Evolutionary conservation across 2,329 filamentous ascomycete genomes (phyloP), one percentile per base, ranked within the genome.

Genomic region (Fusarium sp.): DNA sequence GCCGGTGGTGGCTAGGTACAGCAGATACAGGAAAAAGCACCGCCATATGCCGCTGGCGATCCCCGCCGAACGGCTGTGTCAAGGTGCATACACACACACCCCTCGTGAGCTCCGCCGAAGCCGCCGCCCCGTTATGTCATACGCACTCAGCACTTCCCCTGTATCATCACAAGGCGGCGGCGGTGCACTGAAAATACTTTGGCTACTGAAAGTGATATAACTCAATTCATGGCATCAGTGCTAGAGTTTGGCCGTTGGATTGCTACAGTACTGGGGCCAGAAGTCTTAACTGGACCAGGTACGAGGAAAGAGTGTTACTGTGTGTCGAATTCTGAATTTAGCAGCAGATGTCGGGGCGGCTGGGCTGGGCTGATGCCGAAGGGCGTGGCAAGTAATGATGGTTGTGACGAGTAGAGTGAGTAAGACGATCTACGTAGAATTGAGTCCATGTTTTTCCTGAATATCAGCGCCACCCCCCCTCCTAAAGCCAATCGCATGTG

Each of bases 81-180:
- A 45, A 47, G 26, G 24, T 36, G 43, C 22, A 32, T 40, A 34
- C 41, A 39, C 40, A 49, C 60, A 61, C 53, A 48, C 56, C 63
- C 52, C 62, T 60, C 40, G 42, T 48, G 53, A 51, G 39, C 59
- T 67, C 59, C 65, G 66, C 66, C 61, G 53, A 68, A 64, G 53
- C 67, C 67, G 61, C 67, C 59, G 48, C 61, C 61, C 50, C 35
- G 61, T 60, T 64, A 68, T 70, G 61, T 65, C 55, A 67, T 59
- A 47, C 22, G 25, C 39, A 49, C 44, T 53, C 41, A 49, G 53
- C 46, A 34, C 56, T 31, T 44, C 35, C 32, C 54, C 42, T 46
- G 31, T 49, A 22, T 35, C 48, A 69, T 50, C 22, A 45, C 48
- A 48, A 65, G 64, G 52, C 59, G 56, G 52, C 59, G 56, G 53